A percentile compares a stretch with the other conserved stretches of the same genome.
These are phyloP conservation scores for Talaromyces proteolyticus DNA, from an alignment of 495 filamentous ascomycete genomes.

Conservation along the genomic window DNA sequence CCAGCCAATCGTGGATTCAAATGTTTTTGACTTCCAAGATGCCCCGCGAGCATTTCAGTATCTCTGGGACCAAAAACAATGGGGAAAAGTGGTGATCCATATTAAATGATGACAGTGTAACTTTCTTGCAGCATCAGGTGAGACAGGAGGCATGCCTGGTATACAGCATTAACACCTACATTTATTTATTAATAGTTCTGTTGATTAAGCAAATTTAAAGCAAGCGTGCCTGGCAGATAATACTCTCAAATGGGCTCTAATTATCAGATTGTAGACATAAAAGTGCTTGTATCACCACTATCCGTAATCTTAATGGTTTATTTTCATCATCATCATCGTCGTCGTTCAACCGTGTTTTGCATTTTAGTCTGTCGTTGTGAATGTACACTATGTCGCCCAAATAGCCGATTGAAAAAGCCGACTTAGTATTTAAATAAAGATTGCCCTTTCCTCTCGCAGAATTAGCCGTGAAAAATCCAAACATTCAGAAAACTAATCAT, in stretches of 20 bases:
- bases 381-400: neutral
- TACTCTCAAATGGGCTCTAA: neutral
- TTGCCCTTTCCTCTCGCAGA: neutral
- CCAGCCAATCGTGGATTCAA: constrained; percentile 46
- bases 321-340: neutral
- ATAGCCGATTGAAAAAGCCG: neutral
- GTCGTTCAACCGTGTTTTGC: neutral
- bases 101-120: neutral
- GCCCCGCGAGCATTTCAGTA: neutral
- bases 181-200: neutral
- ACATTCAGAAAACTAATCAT: neutral
- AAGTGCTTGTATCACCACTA: neutral
- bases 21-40: neutral
- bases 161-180: neutral
- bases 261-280: neutral
- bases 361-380: neutral
- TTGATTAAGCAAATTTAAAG: neutral
- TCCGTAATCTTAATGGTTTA: neutral
- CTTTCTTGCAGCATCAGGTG: neutral
- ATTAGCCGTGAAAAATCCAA: neutral
- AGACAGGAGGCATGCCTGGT: neutral
- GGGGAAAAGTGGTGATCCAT: neutral
- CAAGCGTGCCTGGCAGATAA: neutral
- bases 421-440: neutral
- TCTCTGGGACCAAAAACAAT: neutral